Evolutionary conservation across 2,329 filamentous ascomycete species (phyloP).

Genomic region (Teratosphaeria pseudoeucalypti): DNA sequence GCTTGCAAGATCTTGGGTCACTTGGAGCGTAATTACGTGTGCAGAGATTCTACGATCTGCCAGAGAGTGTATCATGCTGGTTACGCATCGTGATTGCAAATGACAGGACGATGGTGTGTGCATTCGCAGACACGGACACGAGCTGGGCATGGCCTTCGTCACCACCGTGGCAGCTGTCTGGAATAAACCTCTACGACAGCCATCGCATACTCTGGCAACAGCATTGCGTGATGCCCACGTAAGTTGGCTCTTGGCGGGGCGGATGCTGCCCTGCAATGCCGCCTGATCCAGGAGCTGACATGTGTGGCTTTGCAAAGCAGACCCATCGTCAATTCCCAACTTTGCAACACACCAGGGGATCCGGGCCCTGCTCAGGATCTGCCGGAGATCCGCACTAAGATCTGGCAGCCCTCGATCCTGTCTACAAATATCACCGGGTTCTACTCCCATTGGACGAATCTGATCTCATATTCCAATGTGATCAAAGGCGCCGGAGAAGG

Average conservation of each 20-base stretch:
- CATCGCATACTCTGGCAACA: not conserved
- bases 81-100: not conserved
- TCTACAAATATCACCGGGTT: not conserved
- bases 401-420: not conserved
- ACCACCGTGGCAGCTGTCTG: not conserved
- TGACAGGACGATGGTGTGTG: not conserved
- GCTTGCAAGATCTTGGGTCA: not conserved
- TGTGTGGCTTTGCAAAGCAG: not conserved
- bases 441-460: not conserved
- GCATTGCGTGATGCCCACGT: not conserved
- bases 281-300: not conserved
- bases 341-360: not conserved
- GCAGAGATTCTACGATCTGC: not conserved
- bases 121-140: not conserved
- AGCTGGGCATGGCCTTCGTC: not conserved
- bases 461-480: not conserved
- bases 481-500: not conserved
- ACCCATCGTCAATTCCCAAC: not conserved
- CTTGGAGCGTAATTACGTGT: not conserved
- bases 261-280: not conserved
- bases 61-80: not conserved
- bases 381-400: not conserved
- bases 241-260: not conserved
- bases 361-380: not conserved
- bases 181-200: not conserved